phyloP scores from a whole-genome alignment of 495 filamentous ascomycete species.

The Penicillium waksmanii region DNA sequence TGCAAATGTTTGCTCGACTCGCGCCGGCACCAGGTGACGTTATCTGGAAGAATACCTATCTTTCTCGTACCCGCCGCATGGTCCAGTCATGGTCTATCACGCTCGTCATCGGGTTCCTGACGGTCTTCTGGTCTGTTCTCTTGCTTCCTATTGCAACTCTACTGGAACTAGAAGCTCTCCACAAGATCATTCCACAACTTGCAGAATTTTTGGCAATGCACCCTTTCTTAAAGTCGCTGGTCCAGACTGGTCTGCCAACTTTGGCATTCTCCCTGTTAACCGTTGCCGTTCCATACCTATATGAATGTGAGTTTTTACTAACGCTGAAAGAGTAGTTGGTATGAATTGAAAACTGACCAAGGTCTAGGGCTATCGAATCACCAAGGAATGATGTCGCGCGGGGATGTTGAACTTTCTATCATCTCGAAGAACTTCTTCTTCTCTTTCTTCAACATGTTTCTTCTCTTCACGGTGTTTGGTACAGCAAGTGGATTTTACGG shows the following conservation, averaged over 20 bases:
- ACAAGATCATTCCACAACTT: slow-evolving; percentile 70
- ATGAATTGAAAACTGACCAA: slow-evolving; percentile 13
- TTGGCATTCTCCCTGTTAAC: slow-evolving; percentile 82
- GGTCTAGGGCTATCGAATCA: slow-evolving; percentile 70
- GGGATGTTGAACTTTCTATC: slow-evolving; percentile 90
- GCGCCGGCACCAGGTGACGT: slow-evolving; percentile 89
- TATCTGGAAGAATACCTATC: slow-evolving; percentile 90
- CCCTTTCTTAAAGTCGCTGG: slow-evolving; percentile 69
- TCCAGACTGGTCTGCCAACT: slow-evolving; percentile 88
- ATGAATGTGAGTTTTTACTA: slow-evolving; percentile 68
- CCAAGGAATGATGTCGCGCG: slow-evolving; percentile 93
- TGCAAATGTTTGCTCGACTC: slow-evolving; percentile 79
- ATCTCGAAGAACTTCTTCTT: slow-evolving; percentile 99
- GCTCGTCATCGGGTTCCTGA: slow-evolving; percentile 75
- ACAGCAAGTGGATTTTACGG: slow-evolving; percentile 71
- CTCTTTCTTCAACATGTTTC: slow-evolving; percentile 98
- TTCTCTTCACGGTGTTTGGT: slow-evolving; percentile 90
- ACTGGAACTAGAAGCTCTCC: slow-evolving; percentile 76
- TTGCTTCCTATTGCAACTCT: slow-evolving; percentile 79
- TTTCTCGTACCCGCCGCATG: slow-evolving; percentile 74
- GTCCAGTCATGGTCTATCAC: slow-evolving; percentile 81
- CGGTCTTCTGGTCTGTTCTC: slow-evolving; percentile 86
- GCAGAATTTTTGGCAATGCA: slow-evolving; percentile 68
- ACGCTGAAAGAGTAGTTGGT: background rate
- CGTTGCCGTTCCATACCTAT: slow-evolving; percentile 88